Evolutionary conservation across 805 yeast genomes (phyloP), one percentile per base, ranked within the genome.

Genomic region (Nakazawaea ishiwadae): DNA sequence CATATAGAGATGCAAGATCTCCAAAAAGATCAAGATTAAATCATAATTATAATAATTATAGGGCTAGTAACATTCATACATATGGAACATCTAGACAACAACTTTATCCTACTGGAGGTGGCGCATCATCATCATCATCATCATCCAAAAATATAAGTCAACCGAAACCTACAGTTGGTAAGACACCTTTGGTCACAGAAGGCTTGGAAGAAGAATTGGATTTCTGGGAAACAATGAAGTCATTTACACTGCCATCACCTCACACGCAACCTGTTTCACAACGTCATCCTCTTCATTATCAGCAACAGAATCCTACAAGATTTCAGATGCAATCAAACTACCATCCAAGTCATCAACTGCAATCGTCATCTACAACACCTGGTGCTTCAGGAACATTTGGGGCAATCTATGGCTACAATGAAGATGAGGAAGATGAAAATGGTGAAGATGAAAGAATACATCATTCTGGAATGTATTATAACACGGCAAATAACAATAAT

Each of bases 201-300:
- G 81, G 73, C 10, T 58, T 69, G 4, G 86, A 79, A 31, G 87
- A 78, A 44, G 87, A 76, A 17, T 50, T 75, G 26, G 88, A 81
- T 54, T 82, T 81, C 53, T 81, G 86, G 84, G 89, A 81, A 47
- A 75, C 79, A 2, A 69, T 82, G 73, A 66, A 82, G 37, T 68
- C 78, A 14, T 53, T 81, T 17, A 75, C 81, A 1, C 73, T 71
- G 33, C 31, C 20, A 14, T 24, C 37, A 7, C 37, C 29, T 8
- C 15, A n/a, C 28, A 21, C 11, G 14, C 41, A 17, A 33, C 47
- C 33, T 23, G 44, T 37, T 12, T 42, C 29, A 14, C 36, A 37
- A 34, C 39, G 14, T 15, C 44, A 39, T 34, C 34, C 42, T 14
- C 24, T 27, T 15, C 43, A 41, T 32, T 31, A 17, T 29, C 42